A percentile compares a stretch with the other conserved stretches of the same genome.
These are phyloP conservation scores for Tolypocladium inflatum DNA, from an alignment of 2,329 filamentous ascomycete genomes.

Conservation along the genomic window DNA sequence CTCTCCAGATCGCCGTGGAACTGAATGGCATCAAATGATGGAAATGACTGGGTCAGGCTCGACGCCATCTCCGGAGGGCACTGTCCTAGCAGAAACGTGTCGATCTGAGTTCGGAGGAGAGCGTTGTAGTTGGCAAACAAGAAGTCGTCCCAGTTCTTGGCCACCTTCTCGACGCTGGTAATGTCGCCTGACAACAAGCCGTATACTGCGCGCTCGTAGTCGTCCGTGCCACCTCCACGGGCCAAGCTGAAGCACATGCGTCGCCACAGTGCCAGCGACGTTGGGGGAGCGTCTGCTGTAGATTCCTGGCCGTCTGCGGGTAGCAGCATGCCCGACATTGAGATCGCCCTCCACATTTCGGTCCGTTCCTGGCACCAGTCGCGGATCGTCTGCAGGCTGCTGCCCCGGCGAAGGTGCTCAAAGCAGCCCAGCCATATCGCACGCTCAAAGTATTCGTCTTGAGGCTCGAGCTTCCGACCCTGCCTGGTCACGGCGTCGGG, in stretches of 20 bases:
- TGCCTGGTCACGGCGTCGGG: slow-evolving; percentile 84
- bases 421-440: slow-evolving; percentile 92
- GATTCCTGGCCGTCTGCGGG: slow-evolving; percentile 36
- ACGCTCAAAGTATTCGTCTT: slow-evolving; percentile 82
- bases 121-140: slow-evolving; percentile 84
- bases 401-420: slow-evolving; percentile 83
- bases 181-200: slow-evolving; percentile 83
- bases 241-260: slow-evolving; percentile 67
- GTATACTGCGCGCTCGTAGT: slow-evolving; percentile 84
- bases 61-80: slow-evolving; percentile 44
- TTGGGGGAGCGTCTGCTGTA: slow-evolving; percentile 22
- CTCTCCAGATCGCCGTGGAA: slow-evolving; percentile 47
- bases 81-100: slow-evolving; percentile 53
- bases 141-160: slow-evolving; percentile 74
- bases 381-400: slow-evolving; percentile 60
- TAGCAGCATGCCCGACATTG: slow-evolving; percentile 64
- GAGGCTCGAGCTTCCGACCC: slow-evolving; percentile 61
- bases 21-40: slow-evolving; percentile 54
- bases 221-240: slow-evolving; percentile 58
- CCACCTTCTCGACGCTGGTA: slow-evolving; percentile 65
- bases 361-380: slow-evolving; percentile 82
- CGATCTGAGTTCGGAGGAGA: slow-evolving; percentile 71
- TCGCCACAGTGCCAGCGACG: slow-evolving; percentile 58
- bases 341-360: slow-evolving; percentile 82
- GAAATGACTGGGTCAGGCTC: slow-evolving; percentile 47